phyloP scores from a whole-genome alignment of 371 early-diverging fungal species.

The Smittium culicis region DNA sequence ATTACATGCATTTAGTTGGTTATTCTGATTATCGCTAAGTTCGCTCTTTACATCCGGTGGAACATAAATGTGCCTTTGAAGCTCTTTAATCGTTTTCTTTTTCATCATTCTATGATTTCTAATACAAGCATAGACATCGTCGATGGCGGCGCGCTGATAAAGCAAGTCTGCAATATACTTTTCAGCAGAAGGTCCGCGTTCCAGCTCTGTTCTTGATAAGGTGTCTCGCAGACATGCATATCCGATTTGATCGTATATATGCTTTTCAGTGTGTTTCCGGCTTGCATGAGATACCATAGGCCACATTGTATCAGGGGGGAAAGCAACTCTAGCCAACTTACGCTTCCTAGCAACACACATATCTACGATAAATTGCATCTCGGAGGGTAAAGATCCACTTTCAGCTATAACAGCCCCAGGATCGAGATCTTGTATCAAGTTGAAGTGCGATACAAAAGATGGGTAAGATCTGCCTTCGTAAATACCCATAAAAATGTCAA shows the following conservation, averaged over 20 bases:
- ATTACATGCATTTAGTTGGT: background rate
- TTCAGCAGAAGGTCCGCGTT: conserved; percentile 22
- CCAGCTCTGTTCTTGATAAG: conserved; percentile 22
- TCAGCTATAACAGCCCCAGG: conserved; percentile 27
- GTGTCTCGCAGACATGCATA: conserved; percentile 25
- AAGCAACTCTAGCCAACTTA: conserved; percentile 27
- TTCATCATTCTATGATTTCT: conserved; percentile 31
- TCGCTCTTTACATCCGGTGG: conserved; percentile 21
- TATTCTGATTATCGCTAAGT: background rate
- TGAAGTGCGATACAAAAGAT: conserved; percentile 23
- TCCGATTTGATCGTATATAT: conserved; percentile 32
- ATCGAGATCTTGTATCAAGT: conserved; percentile 25
- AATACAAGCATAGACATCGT: conserved; percentile 39
- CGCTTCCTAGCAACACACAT: conserved; percentile 30
- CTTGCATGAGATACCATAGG: conserved; percentile 63
- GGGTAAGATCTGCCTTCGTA: conserved; percentile 18
- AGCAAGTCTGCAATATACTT: conserved; percentile 55
- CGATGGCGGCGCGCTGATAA: conserved; percentile 60
- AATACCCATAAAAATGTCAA: conserved; percentile 26
- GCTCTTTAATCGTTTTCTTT: conserved; percentile 23
- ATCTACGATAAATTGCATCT: conserved; percentile 31
- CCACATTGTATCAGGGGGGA: conserved; percentile 55
- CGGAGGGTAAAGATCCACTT: conserved; percentile 24
- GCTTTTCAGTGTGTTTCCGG: conserved; percentile 56
- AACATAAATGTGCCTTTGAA: conserved; percentile 29